Evolutionary conservation across 164 flowering plant genomes (phyloP).

Genomic region (Vitis cinerea): DNA sequence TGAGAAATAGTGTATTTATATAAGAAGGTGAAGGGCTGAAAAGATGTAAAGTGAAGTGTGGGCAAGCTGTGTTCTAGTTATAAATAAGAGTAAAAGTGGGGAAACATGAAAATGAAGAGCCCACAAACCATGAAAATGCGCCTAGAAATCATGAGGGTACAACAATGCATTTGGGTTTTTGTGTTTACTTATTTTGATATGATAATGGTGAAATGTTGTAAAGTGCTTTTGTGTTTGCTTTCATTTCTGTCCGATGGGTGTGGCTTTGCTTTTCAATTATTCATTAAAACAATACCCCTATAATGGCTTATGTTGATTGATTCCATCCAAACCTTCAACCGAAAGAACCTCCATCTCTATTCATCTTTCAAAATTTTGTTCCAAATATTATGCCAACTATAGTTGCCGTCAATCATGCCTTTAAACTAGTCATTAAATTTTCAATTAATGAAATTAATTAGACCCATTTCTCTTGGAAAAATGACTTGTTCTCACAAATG

Average conservation of each 20-base stretch:
- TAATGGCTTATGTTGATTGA: constrained; percentile 1
- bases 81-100: neutral
- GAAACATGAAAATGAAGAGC: neutral
- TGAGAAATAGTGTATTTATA: constrained; percentile 14
- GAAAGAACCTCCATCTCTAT: too few species aligned
- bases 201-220: constrained; percentile 23
- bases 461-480: too few species aligned
- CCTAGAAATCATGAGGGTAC: constrained; percentile 20
- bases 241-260: constrained; percentile 27
- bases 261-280: constrained; percentile 25
- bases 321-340: too few species aligned
- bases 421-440: too few species aligned
- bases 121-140: constrained; percentile 20
- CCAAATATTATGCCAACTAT: too few species aligned
- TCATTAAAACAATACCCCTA: neutral
- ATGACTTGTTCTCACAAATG: too few species aligned
- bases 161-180: constrained; percentile 6
- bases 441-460: too few species aligned
- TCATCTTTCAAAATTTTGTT: too few species aligned
- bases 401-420: too few species aligned
- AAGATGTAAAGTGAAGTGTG: neutral
- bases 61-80: neutral
- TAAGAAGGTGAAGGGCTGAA: constrained; percentile 4
- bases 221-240: constrained; percentile 43
- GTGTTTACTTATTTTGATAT: constrained; percentile 7